Evolutionary conservation across 1,139 yeast species (phyloP), one percentile per base, ranked within the genome.

Genomic region (Saccharomyces hybrid): DNA sequence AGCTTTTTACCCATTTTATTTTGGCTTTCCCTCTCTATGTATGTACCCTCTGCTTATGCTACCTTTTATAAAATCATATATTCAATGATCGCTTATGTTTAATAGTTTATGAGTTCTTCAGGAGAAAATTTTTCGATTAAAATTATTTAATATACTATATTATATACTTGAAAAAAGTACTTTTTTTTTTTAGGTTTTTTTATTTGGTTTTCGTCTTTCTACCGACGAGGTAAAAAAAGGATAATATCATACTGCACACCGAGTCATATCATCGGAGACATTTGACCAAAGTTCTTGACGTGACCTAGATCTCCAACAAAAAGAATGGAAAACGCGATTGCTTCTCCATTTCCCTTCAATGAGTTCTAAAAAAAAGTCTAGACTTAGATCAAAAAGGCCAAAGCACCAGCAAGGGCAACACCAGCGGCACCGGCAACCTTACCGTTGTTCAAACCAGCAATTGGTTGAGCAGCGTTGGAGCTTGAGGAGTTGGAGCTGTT

Each of bases 331-430:
- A 29, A 29, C 16, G 16, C 16, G 16, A 16, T 29, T 29, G 32
- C 4, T 14, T n/a, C 41, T n/a, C 16, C 16, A 28, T 29, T 29
- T 29, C 32, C 32, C 2, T 29, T 29, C 32, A 29, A 29, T 29
- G 32, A 29, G n/a, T 29, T 29, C 41, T 28, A 29, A 31, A 41
- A 49, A 49, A 27, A 21, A 2, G 28, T 34, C 42, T 48, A 19
- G 28, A 49, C 53, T 58, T 51, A 64, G 51, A 63, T 54, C 57
- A 64, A 57, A 52, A 63, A 59, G 51, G 66, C 69, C 48, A 64
- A 56, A 50, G 67, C 67, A 56, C 67, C 66, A 28, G 66, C 67
- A 11, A 61, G 58, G 34, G 64, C 66, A 32, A 65, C 68, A 54
- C 63, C 65, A 14, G 56, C 55, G 38, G 58, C 58, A 51, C 59